Conservation (phyloP, 805 yeast species). For the Cyberlindnera mycetangii region DNA sequence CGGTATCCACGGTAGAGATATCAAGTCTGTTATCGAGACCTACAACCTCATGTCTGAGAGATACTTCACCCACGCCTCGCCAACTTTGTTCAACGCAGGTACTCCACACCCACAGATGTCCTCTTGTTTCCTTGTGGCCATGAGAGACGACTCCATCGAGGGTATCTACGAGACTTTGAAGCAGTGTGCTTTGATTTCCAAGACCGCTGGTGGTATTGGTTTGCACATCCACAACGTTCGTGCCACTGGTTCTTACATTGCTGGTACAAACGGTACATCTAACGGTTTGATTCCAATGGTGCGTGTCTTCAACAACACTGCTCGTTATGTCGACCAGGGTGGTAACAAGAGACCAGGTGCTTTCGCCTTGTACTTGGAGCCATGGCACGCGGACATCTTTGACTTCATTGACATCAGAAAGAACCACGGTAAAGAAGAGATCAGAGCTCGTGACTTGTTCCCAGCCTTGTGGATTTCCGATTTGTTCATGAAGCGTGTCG, state of each 20-base stretch:
- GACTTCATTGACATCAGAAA: conserved; percentile 85
- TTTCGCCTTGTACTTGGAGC: conserved; percentile 89
- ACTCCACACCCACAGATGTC: conserved; percentile 82
- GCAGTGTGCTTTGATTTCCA: conserved; percentile 86
- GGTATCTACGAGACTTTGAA: conserved; percentile 90
- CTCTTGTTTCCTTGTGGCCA: conserved; percentile 87
- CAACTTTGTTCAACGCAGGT: conserved; percentile 95
- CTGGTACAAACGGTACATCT: conserved; percentile 91
- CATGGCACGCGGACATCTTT: conserved; percentile 94
- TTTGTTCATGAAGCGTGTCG: conserved; percentile 88
- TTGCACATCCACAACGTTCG: conserved; percentile 85
- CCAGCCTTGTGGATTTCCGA: conserved; percentile 95
- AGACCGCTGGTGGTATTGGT: conserved; percentile 96
- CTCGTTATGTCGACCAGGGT: conserved; percentile 97
- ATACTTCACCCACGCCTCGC: conserved; percentile 92
- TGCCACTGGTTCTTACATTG: conserved; percentile 84
- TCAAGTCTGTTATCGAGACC: conserved; percentile 71
- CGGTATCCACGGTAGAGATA: conserved; percentile 78
- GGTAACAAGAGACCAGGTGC: conserved; percentile 99
- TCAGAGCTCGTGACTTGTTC: conserved; percentile 90
- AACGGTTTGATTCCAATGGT: conserved; percentile 94
- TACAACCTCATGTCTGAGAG: conserved; percentile 84
- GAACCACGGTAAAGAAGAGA: conserved; percentile 94
- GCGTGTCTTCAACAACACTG: conserved; percentile 92
- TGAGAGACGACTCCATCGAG: conserved; percentile 93